Base-by-base conservation (phyloP, 192 early-diverging fungal species). In the Coemansia sp. region DNA sequence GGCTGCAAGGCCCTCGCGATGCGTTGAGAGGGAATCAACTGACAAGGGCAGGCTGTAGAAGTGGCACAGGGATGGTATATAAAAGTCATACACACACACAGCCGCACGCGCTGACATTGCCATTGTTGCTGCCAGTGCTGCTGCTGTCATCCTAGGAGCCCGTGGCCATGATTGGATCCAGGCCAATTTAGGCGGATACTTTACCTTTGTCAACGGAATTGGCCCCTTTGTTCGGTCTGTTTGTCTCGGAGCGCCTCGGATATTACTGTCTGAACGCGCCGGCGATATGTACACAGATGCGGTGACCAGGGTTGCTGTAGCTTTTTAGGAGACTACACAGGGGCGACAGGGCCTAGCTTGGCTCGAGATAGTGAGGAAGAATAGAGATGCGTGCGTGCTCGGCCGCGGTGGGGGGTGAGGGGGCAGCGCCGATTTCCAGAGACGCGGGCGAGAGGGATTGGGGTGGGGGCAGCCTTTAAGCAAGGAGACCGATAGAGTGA, bases 21-120 rank as follows among this genome's bases (percentile, higher is more conserved):
- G 50, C 50, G 50, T 13, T 29, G 24, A 29, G 50, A 53, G 27
- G 50, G 50, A 53, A 53, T 55, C 52, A 55, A 30, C 27, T 55
- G 52, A 55, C 52, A 55, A 32, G 15, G 52, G 52, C 44, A 47
- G 20, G n/a, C 29, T 16, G 52, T 55, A 55, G 2, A 55, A 55
- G 52, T 55, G 52, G 52, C 52, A 55, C 52, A 55, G 52, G 52
- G 52, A 55, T 55, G 29, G 52, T 55, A 55, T 55, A 55, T 55
- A 55, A 55, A 55, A 55, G 52, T 30, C 52, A 55, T 30, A 4
- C 27, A 11, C 29, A 29, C 50, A 47, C 44, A 47, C 43, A n/a
- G 44, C 44, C 44, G 44, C 44, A 47, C 44, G 44, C 44, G 44
- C 44, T 47, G 44, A 5, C 18, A 20, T 47, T 47, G 49, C 49